Base-by-base conservation (phyloP, 2,329 filamentous ascomycete genomes). In the Fusarium brevicatenulatum region DNA sequence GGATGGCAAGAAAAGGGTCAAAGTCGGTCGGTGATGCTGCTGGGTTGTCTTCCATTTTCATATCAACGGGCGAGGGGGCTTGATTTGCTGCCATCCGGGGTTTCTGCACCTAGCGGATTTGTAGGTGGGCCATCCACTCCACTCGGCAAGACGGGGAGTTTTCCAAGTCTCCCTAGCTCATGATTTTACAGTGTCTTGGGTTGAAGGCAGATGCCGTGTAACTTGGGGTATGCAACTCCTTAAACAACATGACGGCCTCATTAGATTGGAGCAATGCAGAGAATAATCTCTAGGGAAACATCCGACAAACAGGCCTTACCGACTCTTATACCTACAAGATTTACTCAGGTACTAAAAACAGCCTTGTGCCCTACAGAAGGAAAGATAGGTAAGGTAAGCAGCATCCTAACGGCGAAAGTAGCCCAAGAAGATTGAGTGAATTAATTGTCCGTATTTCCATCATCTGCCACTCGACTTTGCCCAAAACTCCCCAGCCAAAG, bases 1-100 rank as follows among this genome's bases (percentile, higher is more conserved):
- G 34, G 49, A 54, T 39, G 50, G 49, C 49, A 76, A 66, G 72
- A 69, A 71, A 68, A 73, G 73, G 73, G 68, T 66, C 65, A 74
- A 49, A 71, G 76, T 77, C 72, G 64, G 76, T 52, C 47, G 30
- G 47, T 52, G 47, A 52, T 76, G 76, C 75, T 77, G 74, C 76
- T 77, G 72, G 74, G 73, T 43, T 65, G 63, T 66, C 66, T 67
- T 50, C 47, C 47, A 50, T 50, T 75, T 75, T 71, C 73, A 71
- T 77, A 63, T 62, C 63, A 66, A 69, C 66, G 72, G 72, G 75
- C 75, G 68, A 74, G 66, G 61, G 61, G 66, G 66, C 37, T 66
- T 74, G 70, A 75, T 75, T 77, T 76, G 74, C 74, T 76, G 68
- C 62, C 59, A 61, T 55, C 71, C 40, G 58, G 71, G 71, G 63